Percentiles rank a stretch among this genome's conserved stretches.
These are phyloP conservation scores for Gelatoporia subvermispora DNA, from an alignment of 768 basidiomycete species.

Conservation along the genomic window DNA sequence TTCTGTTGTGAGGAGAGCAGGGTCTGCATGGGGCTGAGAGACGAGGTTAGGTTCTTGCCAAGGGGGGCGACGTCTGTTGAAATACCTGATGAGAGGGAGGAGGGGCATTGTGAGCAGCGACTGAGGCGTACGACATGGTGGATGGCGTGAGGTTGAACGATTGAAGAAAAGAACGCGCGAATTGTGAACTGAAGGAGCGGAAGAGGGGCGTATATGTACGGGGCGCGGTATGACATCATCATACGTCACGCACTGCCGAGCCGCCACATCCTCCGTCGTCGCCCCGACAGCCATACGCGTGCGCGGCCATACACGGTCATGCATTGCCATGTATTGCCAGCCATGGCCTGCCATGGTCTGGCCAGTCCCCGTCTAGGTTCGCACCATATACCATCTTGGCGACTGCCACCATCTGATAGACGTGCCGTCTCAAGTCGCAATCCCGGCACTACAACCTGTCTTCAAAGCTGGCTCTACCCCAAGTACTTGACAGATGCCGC, in stretches of 20 bases:
- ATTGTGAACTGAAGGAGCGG: no score
- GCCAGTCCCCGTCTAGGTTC: no score
- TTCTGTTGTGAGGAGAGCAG: conserved; percentile 45
- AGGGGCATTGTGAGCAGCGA: conserved; percentile 55
- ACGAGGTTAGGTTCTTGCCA: conserved; percentile 7
- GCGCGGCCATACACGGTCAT: neutral
- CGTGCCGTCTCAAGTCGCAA: no score
- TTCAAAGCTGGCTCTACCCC: no score
- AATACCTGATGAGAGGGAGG: conserved; percentile 41
- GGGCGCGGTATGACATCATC: conserved; percentile 17
- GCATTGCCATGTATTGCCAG: no score
- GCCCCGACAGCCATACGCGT: neutral
- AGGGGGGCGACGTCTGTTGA: neutral
- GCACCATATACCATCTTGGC: no score
- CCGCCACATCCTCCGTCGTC: no score
- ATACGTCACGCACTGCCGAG: conserved; percentile 11
- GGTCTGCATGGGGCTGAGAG: conserved; percentile 59
- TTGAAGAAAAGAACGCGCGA: conserved; percentile 1
- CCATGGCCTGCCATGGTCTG: no score
- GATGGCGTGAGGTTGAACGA: neutral
- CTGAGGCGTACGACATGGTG: conserved; percentile 70
- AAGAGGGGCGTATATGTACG: conserved; percentile 13
- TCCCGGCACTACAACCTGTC: no score
- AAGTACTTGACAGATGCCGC: no score
- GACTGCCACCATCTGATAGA: no score